Evolutionary conservation across 225 moss, liverwort and hornwort genomes (phyloP), one percentile per base, ranked within the genome.

Genomic region (Polytrichum commune): DNA sequence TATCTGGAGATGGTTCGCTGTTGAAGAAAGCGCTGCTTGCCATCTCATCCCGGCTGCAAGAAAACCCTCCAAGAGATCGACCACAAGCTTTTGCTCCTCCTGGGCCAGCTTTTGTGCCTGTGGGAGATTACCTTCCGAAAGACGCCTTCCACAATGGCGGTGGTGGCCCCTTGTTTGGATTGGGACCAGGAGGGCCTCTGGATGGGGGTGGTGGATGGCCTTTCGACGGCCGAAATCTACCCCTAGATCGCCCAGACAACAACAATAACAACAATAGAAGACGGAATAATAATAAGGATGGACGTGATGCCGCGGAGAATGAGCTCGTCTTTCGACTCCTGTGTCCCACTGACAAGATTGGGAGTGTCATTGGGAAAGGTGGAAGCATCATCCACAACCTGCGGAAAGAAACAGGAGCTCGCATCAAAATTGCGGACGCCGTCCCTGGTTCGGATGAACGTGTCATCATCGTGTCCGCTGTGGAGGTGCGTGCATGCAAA

Each of bases 291-390:
- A 58, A 58, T 5, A 86, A 80, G 72, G 86, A 83, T 74, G 76
- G 75, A 35, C 86, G 69, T 20, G 69, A 62, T 7, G 74, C 88
- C 6, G 77, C 80, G 10, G 94, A 97, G 77, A 93, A 93, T 63
- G 96, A 94, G 72, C 92, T 97, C 23, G 83, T 97, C 19, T 97
- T 97, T 68, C 96, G 96, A 68, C 85, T 97, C 19, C 81, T 97
- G 55, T 97, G 96, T 78, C 92, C 96, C 13, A 91, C 89, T 80
- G 96, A 97, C 75, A 97, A 97, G 77, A 97, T 94, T 70, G 96
- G 96, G 61, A 97, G 96, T 57, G 94, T 97, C 2, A 97, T 97
- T 16, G 96, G 96, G 24, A 94, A 97, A 72, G 93, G 93, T 33
- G 96, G 96, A 46, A 94, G 92, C 77, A 97, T 97, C 33, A 97